Percentiles rank a stretch among this genome's conserved stretches.
phyloP scores from a whole-genome alignment of 495 filamentous ascomycete species.

The Penicillium fimorum region DNA sequence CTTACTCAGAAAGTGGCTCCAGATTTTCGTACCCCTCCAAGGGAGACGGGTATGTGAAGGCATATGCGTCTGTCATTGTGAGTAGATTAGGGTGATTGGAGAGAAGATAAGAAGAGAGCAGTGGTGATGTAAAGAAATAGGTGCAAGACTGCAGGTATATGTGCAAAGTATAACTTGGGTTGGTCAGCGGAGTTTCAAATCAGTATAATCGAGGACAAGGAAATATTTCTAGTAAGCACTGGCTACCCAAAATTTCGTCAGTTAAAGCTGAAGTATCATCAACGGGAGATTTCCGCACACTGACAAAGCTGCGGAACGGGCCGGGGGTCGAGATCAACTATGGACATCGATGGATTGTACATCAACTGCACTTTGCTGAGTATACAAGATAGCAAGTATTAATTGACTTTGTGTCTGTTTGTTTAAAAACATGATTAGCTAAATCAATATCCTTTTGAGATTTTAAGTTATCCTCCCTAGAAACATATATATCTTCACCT shows the following conservation, averaged over 20 bases:
- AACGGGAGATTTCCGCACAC: slow-evolving; percentile 29
- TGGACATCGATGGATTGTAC: neutral
- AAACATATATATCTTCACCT: neutral
- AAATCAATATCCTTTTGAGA: neutral
- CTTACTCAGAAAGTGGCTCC: slow-evolving; percentile 61
- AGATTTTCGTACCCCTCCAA: slow-evolving; percentile 63
- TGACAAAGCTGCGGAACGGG: slow-evolving; percentile 37
- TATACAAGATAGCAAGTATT: neutral
- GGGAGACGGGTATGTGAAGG: slow-evolving; percentile 60
- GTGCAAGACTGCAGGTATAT: neutral
- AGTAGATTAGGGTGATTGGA: neutral
- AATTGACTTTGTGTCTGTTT: neutral
- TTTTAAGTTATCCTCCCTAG: neutral
- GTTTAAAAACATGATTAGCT: neutral
- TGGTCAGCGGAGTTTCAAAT: slow-evolving; percentile 9
- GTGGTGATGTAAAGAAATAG: neutral
- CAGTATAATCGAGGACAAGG: slow-evolving; percentile 5
- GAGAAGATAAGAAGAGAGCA: neutral
- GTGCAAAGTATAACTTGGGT: neutral
- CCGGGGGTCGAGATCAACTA: neutral
- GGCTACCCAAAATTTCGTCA: slow-evolving; percentile 9
- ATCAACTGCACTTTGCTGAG: neutral
- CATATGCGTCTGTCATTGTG: slow-evolving; percentile 40
- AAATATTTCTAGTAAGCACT: neutral
- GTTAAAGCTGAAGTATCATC: slow-evolving; percentile 2